These are phyloP conservation scores for Apostasia shenzhenica DNA, from an alignment of 106 monocot genomes.

Conservation along the genomic window DNA sequence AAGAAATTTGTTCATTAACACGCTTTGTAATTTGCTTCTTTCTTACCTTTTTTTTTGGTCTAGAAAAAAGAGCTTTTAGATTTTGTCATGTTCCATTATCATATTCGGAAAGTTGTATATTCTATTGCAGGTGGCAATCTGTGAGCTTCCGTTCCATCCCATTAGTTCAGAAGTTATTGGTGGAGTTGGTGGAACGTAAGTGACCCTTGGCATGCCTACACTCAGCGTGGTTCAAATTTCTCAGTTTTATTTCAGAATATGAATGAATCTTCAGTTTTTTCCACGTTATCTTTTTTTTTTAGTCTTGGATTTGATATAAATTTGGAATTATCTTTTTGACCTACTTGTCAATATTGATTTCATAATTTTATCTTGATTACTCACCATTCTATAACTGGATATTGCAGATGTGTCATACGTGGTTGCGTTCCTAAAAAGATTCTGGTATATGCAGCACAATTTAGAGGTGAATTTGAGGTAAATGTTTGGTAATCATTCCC, in stretches of 20 bases:
- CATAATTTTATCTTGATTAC: neutral
- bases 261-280: too few species aligned
- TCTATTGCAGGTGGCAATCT: slow-evolving; percentile 78
- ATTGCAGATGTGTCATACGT: slow-evolving; percentile 88
- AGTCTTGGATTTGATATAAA: too few species aligned
- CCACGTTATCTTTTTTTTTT: too few species aligned
- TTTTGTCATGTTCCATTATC: neutral
- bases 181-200: slow-evolving; percentile 99
- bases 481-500: neutral
- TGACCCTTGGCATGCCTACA: neutral
- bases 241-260: too few species aligned
- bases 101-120: neutral
- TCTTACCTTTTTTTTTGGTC: neutral
- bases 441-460: slow-evolving; percentile 85
- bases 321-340: too few species aligned
- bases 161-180: slow-evolving; percentile 89
- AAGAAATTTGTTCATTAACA: too few species aligned
- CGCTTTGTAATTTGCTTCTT: too few species aligned
- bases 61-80: neutral
- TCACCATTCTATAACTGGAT: slow-evolving; percentile 5
- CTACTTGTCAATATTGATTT: neutral
- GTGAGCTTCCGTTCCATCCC: slow-evolving; percentile 98
- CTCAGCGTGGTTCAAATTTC: neutral
- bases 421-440: slow-evolving; percentile 99
- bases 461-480: slow-evolving; percentile 95